Conservation (phyloP, 2,329 filamentous ascomycete species). For the Pseudomassariella vexata region DNA sequence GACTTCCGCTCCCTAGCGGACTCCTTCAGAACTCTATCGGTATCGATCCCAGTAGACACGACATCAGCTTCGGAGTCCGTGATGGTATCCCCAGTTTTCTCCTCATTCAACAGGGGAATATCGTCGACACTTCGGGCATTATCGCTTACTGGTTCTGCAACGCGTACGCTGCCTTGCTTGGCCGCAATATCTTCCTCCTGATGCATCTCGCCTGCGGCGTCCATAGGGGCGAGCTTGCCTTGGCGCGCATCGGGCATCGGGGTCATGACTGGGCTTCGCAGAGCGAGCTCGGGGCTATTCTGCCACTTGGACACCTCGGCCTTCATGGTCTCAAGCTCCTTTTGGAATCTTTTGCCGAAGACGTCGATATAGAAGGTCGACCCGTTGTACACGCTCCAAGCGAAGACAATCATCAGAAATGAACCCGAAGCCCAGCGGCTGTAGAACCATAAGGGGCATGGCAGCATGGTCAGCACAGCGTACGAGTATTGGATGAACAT, state of each 20-base stretch:
- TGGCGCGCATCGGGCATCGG: constrained; percentile 22
- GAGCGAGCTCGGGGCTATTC: constrained; percentile 44
- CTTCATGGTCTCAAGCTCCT: constrained; percentile 85
- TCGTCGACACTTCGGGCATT: constrained; percentile 37
- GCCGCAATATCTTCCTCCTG: constrained; percentile 6
- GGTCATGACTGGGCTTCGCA: constrained; percentile 31
- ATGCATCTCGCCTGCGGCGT: constrained; percentile 11
- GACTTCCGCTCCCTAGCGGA: constrained; percentile 41
- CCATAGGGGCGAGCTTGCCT: constrained; percentile 10
- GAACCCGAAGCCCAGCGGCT: constrained; percentile 70
- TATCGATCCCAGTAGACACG: constrained; percentile 6
- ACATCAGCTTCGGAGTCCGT: constrained; percentile 1
- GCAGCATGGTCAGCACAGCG: constrained; percentile 86
- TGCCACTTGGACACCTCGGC: constrained; percentile 89
- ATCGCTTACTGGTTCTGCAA: constrained; percentile 20
- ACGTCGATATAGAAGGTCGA: constrained; percentile 98
- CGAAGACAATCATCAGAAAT: constrained; percentile 80
- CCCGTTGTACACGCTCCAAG: constrained; percentile 94
- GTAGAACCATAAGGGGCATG: constrained; percentile 93
- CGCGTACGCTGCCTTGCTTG: constrained; percentile 13
- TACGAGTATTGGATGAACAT: constrained; percentile 96
- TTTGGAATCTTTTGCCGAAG: constrained; percentile 94
- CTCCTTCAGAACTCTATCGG: constrained; percentile 40
- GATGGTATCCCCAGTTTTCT: constrained; percentile 20
- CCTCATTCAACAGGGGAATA: constrained; percentile 52